Evolutionary conservation across 2,329 filamentous ascomycete genomes (phyloP), one percentile per base, ranked within the genome.

Genomic region (Xylariaceae sp.): DNA sequence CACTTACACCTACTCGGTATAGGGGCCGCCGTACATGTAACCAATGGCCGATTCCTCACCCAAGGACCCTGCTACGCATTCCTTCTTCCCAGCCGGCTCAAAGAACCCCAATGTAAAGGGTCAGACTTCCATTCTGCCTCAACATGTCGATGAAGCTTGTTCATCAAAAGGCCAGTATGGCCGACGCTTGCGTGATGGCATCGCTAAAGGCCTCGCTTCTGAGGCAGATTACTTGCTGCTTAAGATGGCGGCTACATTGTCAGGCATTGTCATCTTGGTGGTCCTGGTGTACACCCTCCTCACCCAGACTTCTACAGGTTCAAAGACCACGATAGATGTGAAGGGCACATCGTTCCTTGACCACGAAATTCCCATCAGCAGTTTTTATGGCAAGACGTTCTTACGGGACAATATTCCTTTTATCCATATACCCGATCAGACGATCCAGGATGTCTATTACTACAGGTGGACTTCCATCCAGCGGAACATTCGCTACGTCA

Each of bases 371-470:
- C 50, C 44, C 1, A 52, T 60, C 33, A 44, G 45, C 28, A 34
- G 47, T 18, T 56, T 59, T 36, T 34, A 47, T 3, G 56, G 57
- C 16, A 52, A 48, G 40, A 49, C 51, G n/a, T 60, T 60, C 40
- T 19, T 60, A 26, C 52, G 39, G 29, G 46, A 64, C 39, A 70
- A 69, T 42, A 67, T 71, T 24, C 67, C 68, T 4, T 65, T 63
- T 34, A 61, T 71, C n/a, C 66, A 71, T 28, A 58, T 68, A 15
- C 67, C 67, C 13, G 62, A 69, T 44, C 28, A 58, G 34, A 51
- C 62, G 16, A 61, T 71, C 38, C 62, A 69, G 45, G 64, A 68
- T 43, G 66, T 72, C 15, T 71, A 70, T 45, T 71, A 71, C 47
- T 71, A 71, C 46, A 62, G 68, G 30, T 65, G 64, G 54, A 62